A percentile compares a stretch with the other conserved stretches of the same genome.
These are phyloP conservation scores for Hypocrella siamensis DNA, from an alignment of 2,329 filamentous ascomycete genomes.

Conservation along the genomic window DNA sequence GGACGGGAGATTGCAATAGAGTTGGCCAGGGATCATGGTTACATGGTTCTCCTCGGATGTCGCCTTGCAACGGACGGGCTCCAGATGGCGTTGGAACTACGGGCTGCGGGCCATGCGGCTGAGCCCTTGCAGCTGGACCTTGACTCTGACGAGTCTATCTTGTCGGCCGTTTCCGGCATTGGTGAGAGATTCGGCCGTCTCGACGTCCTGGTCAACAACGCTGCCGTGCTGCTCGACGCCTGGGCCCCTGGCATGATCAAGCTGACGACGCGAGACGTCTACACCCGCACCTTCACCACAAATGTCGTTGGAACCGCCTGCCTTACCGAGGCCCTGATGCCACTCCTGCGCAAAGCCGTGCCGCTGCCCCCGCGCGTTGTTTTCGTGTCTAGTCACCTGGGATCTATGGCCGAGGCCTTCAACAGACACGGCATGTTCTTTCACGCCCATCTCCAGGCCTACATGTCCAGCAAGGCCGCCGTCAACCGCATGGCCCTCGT, in stretches of 20 bases:
- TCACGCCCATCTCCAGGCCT: constrained; percentile 14
- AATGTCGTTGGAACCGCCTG: constrained; percentile 19
- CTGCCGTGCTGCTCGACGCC: constrained; percentile 14
- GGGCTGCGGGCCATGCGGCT: constrained; percentile 8
- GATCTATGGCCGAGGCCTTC: constrained; percentile 12
- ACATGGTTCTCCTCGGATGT: constrained; percentile 18
- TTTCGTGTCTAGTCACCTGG: constrained; percentile 21
- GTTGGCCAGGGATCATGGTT: constrained; percentile 11
- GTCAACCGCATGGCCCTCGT: constrained; percentile 23
- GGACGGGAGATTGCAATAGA: constrained; percentile 7
- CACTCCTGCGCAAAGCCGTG: constrained; percentile 12
- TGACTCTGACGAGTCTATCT: constrained; percentile 12
- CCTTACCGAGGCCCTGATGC: constrained; percentile 12
- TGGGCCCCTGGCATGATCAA: constrained; percentile 4
- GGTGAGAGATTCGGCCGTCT: constrained; percentile 11
- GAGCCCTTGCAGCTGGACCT: constrained; percentile 13
- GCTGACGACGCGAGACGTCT: constrained; percentile 20
- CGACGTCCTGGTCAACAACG: constrained; percentile 21
- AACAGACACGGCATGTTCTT: constrained; percentile 14
- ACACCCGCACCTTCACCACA: constrained; percentile 19
- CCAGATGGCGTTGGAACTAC: constrained; percentile 10
- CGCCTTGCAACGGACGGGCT: constrained; percentile 12
- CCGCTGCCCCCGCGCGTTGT: constrained; percentile 17
- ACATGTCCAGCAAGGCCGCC: constrained; percentile 25
- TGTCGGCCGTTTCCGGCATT: constrained; percentile 9